phyloP scores from a whole-genome alignment of 169 alveolate species.

The Cryptosporidium sp. region DNA sequence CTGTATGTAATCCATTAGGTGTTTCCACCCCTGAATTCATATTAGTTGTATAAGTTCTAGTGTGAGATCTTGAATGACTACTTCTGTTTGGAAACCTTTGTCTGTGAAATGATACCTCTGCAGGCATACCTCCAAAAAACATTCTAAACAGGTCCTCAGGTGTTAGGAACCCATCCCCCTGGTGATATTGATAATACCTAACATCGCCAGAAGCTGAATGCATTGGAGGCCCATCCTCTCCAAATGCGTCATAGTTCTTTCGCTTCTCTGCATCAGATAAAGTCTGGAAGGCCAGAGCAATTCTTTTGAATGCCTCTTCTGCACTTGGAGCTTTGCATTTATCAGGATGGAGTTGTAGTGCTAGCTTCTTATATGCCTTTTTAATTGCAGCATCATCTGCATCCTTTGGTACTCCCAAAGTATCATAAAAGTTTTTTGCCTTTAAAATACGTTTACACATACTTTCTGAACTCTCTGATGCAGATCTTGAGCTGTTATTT shows the following conservation, averaged over 20 bases:
- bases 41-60: neutral
- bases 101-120: constrained; percentile 48
- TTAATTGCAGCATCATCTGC: constrained; percentile 91
- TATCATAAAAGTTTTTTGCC: constrained; percentile 90
- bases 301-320: constrained; percentile 94
- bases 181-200: constrained; percentile 80
- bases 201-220: constrained; percentile 71
- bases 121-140: constrained; percentile 82
- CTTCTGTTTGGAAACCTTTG: constrained; percentile 9
- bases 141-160: constrained; percentile 85
- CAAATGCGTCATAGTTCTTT: constrained; percentile 87
- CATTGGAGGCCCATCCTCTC: constrained; percentile 77
- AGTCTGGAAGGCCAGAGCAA: constrained; percentile 92
- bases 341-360: constrained; percentile 96
- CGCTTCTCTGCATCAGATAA: constrained; percentile 90
- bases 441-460: constrained; percentile 85
- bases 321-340: constrained; percentile 94
- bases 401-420: constrained; percentile 88
- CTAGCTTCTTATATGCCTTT: constrained; percentile 94
- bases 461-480: constrained; percentile 35
- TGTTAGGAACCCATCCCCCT: constrained; percentile 81
- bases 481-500: neutral
- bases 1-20: neutral
- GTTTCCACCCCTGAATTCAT: neutral
- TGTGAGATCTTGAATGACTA: neutral